These are phyloP conservation scores for Penicillium steckii DNA, from an alignment of 495 filamentous ascomycete species.

Conservation along the genomic window DNA sequence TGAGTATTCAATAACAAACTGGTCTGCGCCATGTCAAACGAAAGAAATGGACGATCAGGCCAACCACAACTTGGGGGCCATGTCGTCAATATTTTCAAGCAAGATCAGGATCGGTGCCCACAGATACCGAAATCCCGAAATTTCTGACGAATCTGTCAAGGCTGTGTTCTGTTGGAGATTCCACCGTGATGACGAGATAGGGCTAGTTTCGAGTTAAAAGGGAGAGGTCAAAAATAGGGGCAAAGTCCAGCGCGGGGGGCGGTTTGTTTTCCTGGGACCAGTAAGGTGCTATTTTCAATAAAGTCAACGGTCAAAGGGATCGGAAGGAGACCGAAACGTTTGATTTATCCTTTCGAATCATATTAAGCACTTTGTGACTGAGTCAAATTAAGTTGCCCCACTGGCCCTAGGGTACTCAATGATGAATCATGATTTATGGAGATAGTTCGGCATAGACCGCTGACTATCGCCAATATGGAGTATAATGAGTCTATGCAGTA, in stretches of 20 bases:
- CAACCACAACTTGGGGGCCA: neutral
- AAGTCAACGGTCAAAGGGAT: neutral
- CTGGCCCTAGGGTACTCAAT: neutral
- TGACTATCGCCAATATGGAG: neutral
- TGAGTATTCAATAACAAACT: neutral
- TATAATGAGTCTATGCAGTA: neutral
- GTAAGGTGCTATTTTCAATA: neutral
- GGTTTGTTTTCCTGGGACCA: neutral
- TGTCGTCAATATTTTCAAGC: neutral
- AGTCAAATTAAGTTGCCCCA: conserved; percentile 15
- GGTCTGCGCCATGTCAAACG: neutral
- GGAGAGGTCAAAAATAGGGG: neutral
- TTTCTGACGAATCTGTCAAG: neutral
- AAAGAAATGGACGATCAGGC: neutral
- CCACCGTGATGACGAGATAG: neutral
- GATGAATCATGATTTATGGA: conserved; percentile 2
- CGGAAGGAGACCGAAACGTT: conserved; percentile 6
- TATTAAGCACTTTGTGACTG: conserved; percentile 1
- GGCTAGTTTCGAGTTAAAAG: neutral
- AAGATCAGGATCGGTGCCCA: neutral
- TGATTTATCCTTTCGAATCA: conserved; percentile 4
- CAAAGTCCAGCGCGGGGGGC: neutral
- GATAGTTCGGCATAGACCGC: neutral
- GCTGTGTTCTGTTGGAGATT: neutral
- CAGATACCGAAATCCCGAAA: neutral